phyloP scores from a whole-genome alignment of 176 grass and related monocot species.

The Sorghum bicolor region DNA sequence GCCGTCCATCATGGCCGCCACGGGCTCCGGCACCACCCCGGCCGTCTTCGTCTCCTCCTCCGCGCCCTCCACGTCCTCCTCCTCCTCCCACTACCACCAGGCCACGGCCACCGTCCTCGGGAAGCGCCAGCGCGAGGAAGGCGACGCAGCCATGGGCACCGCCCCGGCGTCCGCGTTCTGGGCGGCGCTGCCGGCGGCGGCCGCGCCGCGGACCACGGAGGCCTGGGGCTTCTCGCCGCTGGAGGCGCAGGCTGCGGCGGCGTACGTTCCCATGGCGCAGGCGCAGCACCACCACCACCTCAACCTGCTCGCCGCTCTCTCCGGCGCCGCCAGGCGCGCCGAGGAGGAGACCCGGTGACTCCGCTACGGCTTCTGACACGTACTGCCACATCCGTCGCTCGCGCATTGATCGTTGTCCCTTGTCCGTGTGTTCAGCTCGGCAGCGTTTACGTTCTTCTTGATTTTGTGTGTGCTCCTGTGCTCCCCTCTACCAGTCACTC shows the following conservation, averaged over 20 bases:
- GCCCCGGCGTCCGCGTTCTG: slow-evolving; percentile 30
- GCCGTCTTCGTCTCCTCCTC: slow-evolving; percentile 68
- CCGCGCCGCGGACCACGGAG: slow-evolving; percentile 19
- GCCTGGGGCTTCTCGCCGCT: slow-evolving; percentile 50
- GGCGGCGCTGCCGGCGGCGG: slow-evolving; percentile 28
- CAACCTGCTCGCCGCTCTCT: slow-evolving; percentile 68
- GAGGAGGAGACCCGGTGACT: slow-evolving; percentile 60
- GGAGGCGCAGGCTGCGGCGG: slow-evolving; percentile 35
- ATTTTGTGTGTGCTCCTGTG: neutral
- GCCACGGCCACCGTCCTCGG: slow-evolving; percentile 27
- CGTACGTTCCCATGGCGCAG: slow-evolving; percentile 65
- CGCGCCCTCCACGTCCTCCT: slow-evolving; percentile 36
- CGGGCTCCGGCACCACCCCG: slow-evolving; percentile 74
- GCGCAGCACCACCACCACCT: slow-evolving; percentile 55
- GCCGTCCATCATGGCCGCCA: slow-evolving; percentile 90
- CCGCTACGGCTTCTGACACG: neutral
- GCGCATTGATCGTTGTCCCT: neutral
- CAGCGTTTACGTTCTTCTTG: slow-evolving; percentile 9
- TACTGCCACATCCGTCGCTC: neutral
- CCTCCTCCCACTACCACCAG: slow-evolving; percentile 11
- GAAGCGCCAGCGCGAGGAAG: slow-evolving; percentile 41
- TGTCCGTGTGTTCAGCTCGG: neutral
- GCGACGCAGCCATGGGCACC: neutral
- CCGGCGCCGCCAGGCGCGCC: slow-evolving; percentile 33
- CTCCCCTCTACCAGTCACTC: neutral